phyloP scores from a whole-genome alignment of 129 eudicot genomes.

The Tagetes erecta region DNA sequence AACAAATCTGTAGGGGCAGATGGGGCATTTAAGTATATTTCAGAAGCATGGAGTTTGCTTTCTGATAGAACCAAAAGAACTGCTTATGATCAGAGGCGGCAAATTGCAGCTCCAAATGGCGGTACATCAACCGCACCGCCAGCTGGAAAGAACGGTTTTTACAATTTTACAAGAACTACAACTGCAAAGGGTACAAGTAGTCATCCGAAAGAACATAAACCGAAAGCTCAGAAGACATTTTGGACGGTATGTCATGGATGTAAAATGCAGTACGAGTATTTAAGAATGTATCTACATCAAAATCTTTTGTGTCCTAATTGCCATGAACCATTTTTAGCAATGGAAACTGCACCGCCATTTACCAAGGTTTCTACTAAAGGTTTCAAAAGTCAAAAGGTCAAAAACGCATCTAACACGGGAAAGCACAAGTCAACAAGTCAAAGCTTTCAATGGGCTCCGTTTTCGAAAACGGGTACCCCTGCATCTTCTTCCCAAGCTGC shows the following conservation, averaged over 20 bases:
- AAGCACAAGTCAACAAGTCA: slow-evolving; percentile 32
- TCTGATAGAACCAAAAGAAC: slow-evolving; percentile 64
- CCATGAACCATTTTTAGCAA: slow-evolving; percentile 67
- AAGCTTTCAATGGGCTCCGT: slow-evolving; percentile 72
- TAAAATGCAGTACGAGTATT: slow-evolving; percentile 87
- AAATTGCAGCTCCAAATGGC: slow-evolving; percentile 25
- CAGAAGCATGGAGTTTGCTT: slow-evolving; percentile 83
- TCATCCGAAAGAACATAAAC: slow-evolving; percentile 34
- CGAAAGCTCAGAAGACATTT: slow-evolving; percentile 45
- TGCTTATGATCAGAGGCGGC: slow-evolving; percentile 59
- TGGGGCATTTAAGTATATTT: slow-evolving; percentile 76
- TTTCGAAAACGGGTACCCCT: slow-evolving; percentile 45
- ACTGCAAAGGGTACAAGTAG: slow-evolving; percentile 34
- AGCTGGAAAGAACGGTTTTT: slow-evolving; percentile 55
- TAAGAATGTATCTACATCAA: slow-evolving; percentile 68
- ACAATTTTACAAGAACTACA: slow-evolving; percentile 53
- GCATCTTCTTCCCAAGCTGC: slow-evolving; percentile 76
- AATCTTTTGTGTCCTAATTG: slow-evolving; percentile 89
- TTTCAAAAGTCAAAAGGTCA: slow-evolving; percentile 33
- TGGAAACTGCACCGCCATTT: slow-evolving; percentile 62
- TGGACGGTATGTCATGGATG: slow-evolving; percentile 92
- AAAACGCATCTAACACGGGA: slow-evolving; percentile 25
- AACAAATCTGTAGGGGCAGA: slow-evolving; percentile 86
- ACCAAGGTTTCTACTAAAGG: slow-evolving; percentile 45
- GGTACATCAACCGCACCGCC: slow-evolving; percentile 25